Evolutionary conservation across 176 grass and related monocot genomes (phyloP).

Genomic region (Oryza meyeriana): DNA sequence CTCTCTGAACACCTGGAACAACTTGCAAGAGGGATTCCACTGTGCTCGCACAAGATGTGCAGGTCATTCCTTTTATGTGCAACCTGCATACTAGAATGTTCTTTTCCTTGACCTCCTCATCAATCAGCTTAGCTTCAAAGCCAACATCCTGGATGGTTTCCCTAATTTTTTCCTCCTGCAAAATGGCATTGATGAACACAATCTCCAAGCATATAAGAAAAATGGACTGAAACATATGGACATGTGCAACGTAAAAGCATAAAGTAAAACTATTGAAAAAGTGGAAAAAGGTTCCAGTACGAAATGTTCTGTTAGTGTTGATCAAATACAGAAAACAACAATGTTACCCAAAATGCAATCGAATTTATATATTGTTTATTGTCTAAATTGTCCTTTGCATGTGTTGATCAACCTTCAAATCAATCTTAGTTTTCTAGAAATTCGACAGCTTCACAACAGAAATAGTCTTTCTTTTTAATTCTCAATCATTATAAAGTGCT

Average conservation of each 20-base stretch:
- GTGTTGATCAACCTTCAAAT: slow-evolving; percentile 5
- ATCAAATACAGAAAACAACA: background rate
- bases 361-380: background rate
- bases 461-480: background rate
- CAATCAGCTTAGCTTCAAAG: slow-evolving; percentile 63
- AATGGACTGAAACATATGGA: background rate
- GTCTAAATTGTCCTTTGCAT: background rate
- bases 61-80: slow-evolving; percentile 93
- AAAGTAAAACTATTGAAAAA: background rate
- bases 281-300: background rate
- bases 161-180: slow-evolving; percentile 72
- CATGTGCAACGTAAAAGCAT: background rate
- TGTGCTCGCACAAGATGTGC: slow-evolving; percentile 72
- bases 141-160: slow-evolving; percentile 90
- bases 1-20: slow-evolving; percentile 73
- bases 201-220: slow-evolving; percentile 16
- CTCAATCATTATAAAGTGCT: background rate
- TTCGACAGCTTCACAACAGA: background rate
- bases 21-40: slow-evolving; percentile 70
- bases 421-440: background rate
- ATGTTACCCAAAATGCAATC: background rate
- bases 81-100: slow-evolving; percentile 67
- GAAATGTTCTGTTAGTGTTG: background rate
- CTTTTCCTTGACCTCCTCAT: slow-evolving; percentile 77
- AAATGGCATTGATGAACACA: slow-evolving; percentile 30